A percentile compares a stretch with the other conserved stretches of the same genome.
Conservation (phyloP, 768 basidiomycete genomes). For the Agaricus blazei region DNA sequence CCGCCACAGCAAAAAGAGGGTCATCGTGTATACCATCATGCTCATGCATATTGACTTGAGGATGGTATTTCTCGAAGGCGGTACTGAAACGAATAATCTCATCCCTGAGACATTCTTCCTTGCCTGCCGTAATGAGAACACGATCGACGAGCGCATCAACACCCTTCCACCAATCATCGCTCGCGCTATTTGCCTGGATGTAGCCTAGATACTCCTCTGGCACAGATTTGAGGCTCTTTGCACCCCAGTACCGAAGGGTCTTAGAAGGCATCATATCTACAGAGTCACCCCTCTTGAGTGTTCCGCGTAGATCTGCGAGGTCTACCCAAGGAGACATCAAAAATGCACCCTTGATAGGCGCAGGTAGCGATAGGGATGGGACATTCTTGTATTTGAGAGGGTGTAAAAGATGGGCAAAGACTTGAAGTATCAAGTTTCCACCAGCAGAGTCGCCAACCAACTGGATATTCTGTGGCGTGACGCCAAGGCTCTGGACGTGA, state of each 20-base stretch:
- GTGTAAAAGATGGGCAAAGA: constrained; percentile 28
- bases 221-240: constrained; percentile 15
- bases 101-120: constrained; percentile 28
- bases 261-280: constrained; percentile 19
- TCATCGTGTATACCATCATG: too few species aligned
- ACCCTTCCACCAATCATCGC: constrained; percentile 30
- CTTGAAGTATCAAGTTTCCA: constrained; percentile 24
- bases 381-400: constrained; percentile 17
- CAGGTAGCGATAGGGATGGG: constrained; percentile 15
- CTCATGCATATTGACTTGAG: too few species aligned
- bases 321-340: constrained; percentile 30
- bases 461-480: constrained; percentile 27
- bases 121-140: constrained; percentile 31
- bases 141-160: constrained; percentile 25
- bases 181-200: constrained; percentile 24
- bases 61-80: constrained; percentile 17
- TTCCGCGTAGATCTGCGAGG: constrained; percentile 15
- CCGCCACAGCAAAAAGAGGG: too few species aligned
- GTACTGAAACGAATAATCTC: constrained; percentile 22
- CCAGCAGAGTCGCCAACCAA: constrained; percentile 32
- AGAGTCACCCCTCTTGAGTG: constrained; percentile 18
- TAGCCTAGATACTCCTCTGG: constrained; percentile 21
- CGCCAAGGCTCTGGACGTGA: constrained; percentile 24
- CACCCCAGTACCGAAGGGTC: constrained; percentile 12
- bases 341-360: constrained; percentile 19